Evolutionary conservation across 768 basidiomycete species (phyloP).

Genomic region (Naganishia friedmannii): DNA sequence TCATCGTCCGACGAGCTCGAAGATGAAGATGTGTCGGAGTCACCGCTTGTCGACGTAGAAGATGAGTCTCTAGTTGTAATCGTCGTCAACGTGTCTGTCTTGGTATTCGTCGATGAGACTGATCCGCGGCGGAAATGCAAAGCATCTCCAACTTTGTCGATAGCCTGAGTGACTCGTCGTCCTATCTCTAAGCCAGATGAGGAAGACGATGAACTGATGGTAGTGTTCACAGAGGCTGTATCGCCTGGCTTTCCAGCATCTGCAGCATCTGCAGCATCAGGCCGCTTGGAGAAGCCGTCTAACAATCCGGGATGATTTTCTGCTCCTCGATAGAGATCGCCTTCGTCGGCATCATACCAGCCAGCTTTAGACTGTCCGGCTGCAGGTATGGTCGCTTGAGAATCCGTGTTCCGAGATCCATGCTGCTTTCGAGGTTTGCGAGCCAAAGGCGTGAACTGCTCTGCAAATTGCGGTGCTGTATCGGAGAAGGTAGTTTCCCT

Average conservation of each 20-base stretch:
- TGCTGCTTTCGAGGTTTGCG: slow-evolving; percentile 37
- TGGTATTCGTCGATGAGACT: slow-evolving; percentile 28
- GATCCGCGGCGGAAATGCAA: slow-evolving; percentile 47
- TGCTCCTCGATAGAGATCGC: slow-evolving; percentile 25
- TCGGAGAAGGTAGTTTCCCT: neutral
- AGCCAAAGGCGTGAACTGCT: slow-evolving; percentile 42
- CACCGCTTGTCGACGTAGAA: slow-evolving; percentile 17
- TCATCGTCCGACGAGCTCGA: slow-evolving; percentile 20
- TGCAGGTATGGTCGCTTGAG: slow-evolving; percentile 20
- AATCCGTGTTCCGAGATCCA: slow-evolving; percentile 35
- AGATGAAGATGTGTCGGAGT: slow-evolving; percentile 26
- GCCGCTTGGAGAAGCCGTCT: slow-evolving; percentile 16
- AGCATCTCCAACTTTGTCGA: slow-evolving; percentile 44
- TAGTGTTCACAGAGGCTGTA: slow-evolving; percentile 5
- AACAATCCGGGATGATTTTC: slow-evolving; percentile 1
- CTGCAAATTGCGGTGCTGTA: slow-evolving; percentile 41
- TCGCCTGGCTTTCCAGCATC: slow-evolving; percentile 34
- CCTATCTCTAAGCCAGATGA: slow-evolving; percentile 43
- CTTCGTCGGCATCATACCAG: slow-evolving; percentile 16
- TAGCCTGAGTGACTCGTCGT: slow-evolving; percentile 38
- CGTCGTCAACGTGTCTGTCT: slow-evolving; percentile 20
- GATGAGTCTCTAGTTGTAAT: slow-evolving; percentile 27
- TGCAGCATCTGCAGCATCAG: slow-evolving; percentile 38
- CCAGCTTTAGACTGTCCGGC: neutral
- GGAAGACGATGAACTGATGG: slow-evolving; percentile 36